A percentile compares a stretch with the other conserved stretches of the same genome.
Evolutionary conservation across 2,329 filamentous ascomycete species (phyloP).

Genomic region (Beauveria asiatica): DNA sequence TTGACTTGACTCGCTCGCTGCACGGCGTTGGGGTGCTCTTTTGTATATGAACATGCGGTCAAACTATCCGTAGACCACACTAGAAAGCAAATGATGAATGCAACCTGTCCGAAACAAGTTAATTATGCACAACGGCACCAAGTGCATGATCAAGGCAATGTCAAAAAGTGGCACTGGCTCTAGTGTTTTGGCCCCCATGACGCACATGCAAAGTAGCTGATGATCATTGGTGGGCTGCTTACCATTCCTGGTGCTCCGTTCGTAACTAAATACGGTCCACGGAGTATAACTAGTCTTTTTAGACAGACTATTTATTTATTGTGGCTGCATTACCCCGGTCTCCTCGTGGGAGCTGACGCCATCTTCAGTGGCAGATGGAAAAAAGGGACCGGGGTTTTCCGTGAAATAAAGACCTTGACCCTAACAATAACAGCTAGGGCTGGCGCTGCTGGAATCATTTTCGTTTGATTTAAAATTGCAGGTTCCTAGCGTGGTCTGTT

Average conservation of each 20-base stretch:
- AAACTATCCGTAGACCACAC: too few species aligned
- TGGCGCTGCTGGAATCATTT: not conserved
- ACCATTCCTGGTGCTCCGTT: not conserved
- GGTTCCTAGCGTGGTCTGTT: not conserved
- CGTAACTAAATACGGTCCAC: too few species aligned
- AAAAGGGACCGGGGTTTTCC: not conserved
- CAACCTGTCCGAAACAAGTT: not conserved
- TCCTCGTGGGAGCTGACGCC: not conserved
- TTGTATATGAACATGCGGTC: not conserved
- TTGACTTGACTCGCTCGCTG: not conserved
- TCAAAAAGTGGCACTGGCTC: not conserved
- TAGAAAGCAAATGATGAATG: too few species aligned
- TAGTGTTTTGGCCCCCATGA: not conserved
- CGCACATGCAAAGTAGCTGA: not conserved
- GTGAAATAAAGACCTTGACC: not conserved
- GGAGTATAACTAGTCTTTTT: not conserved
- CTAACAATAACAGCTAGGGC: too few species aligned
- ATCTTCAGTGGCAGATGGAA: not conserved
- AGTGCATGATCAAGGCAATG: not conserved
- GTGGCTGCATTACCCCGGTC: not conserved
- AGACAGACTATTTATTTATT: not conserved
- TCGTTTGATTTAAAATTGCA: not conserved
- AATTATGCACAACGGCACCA: not conserved
- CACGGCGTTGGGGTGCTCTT: not conserved
- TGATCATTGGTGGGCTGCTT: not conserved